Evolutionary conservation across 2,329 filamentous ascomycete species (phyloP), one percentile per base, ranked within the genome.

Genomic region (Aspergillus fumigatiaffinis): DNA sequence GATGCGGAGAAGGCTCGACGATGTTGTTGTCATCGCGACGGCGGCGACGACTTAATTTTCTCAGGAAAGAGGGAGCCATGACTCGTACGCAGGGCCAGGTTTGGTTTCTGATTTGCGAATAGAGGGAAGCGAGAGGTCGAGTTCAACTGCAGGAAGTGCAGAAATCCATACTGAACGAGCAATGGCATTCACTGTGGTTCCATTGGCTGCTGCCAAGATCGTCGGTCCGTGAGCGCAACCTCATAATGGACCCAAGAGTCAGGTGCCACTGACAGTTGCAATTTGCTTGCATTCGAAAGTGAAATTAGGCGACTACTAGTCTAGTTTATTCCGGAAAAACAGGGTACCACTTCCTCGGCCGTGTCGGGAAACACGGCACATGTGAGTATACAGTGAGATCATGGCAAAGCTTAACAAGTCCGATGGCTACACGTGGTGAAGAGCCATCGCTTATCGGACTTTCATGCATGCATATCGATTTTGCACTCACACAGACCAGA

Each of bases 361-460:
- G 20, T 26, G 51, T 10, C 12, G n/a, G 51, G 35, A 50, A 52
- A 52, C 32, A 44, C 23, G 32, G 29, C 57, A 57, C 46, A 50
- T 54, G 28, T 29, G 28, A 12, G 10, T 29, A 12, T 12, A 12
- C 10, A 29, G 4, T 4, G 28, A 29, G 28, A 38, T n/a, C 51
- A 21, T 23, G 6, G 25, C 14, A 49, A 50, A 53, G 53, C 46
- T 58, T 56, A 47, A 59, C 54, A 56, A 23, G 21, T 29, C 42
- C 25, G 41, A 32, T 48, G 46, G 41, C 42, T 49, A 56, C 57
- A 59, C 57, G 41, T 57, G n/a, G 51, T 35, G 14, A 17, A 17
- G 32, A 17, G 32, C 8, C 2, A 21, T 44, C 41, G 41, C 41
- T 44, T 44, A 44, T 44, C 41, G n/a, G 41, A 44, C 41, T 44